Conservation (phyloP, 139 green algal species). For the Asterochloris erici region DNA sequence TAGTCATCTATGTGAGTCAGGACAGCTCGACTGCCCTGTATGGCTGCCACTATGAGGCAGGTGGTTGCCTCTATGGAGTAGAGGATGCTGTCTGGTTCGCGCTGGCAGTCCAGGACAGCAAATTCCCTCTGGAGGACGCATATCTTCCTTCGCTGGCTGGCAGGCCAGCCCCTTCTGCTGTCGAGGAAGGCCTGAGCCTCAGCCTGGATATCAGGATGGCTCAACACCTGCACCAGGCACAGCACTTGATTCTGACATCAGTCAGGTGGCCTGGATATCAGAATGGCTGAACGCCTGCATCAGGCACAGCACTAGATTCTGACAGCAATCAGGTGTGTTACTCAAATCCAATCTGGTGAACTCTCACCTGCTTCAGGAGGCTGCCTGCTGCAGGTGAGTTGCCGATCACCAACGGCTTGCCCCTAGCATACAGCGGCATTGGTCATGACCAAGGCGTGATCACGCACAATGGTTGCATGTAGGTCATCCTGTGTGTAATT, state of each 20-base stretch:
- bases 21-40: background rate
- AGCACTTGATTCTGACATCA: background rate
- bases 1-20: background rate
- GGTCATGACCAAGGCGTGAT: too few relatives aligned
- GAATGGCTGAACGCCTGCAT: background rate
- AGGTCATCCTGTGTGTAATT: background rate
- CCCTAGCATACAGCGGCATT: too few relatives aligned
- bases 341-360: too few relatives aligned
- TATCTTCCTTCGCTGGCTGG: background rate
- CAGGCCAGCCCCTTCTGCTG: background rate
- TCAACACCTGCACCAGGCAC: background rate
- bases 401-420: too few relatives aligned
- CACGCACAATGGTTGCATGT: too few relatives aligned
- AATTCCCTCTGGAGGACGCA: constrained; percentile 2
- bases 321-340: background rate
- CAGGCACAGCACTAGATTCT: background rate
- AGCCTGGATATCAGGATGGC: background rate
- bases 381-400: too few relatives aligned
- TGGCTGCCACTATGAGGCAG: constrained; percentile 6
- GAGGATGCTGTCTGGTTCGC: background rate
- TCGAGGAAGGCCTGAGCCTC: background rate
- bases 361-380: too few relatives aligned
- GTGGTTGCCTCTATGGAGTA: background rate
- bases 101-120: background rate
- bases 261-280: background rate